Evolutionary conservation across 345 rosid species (phyloP).

Genomic region (Cardamine resedifolia): DNA sequence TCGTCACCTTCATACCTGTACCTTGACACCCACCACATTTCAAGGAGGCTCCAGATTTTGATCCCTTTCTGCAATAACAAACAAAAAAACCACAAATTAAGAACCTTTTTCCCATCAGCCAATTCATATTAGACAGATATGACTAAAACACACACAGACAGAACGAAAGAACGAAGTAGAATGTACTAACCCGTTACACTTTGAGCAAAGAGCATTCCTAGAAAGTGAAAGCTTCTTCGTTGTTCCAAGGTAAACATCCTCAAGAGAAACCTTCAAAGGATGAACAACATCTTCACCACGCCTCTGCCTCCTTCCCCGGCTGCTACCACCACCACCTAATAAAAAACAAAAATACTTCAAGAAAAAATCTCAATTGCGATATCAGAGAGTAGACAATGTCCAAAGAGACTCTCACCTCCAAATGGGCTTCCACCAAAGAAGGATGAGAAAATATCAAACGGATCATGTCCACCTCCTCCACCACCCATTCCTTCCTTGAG

Average conservation of each 20-base stretch:
- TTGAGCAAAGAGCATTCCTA: constrained; percentile 68
- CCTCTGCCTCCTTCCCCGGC: constrained; percentile 86
- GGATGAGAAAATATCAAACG: constrained; percentile 78
- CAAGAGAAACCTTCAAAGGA: constrained; percentile 81
- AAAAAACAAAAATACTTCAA: background rate
- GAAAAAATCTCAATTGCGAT: background rate
- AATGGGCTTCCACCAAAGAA: constrained; percentile 76
- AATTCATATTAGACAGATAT: background rate
- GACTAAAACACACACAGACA: background rate
- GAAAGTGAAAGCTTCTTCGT: constrained; percentile 84
- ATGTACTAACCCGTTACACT: constrained; percentile 79
- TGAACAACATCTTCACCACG: constrained; percentile 92
- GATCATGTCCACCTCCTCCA: constrained; percentile 68
- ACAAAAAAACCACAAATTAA: background rate
- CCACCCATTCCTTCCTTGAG: constrained; percentile 95
- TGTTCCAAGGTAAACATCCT: constrained; percentile 80
- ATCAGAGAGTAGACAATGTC: background rate
- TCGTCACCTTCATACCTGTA: constrained; percentile 70
- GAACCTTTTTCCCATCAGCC: background rate
- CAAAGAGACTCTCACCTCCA: constrained; percentile 47
- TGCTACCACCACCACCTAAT: constrained; percentile 83
- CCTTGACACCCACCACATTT: constrained; percentile 75
- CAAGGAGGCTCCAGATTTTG: constrained; percentile 72
- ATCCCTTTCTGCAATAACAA: constrained; percentile 56
- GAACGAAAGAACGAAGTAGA: background rate